Evolutionary conservation across 805 yeast species (phyloP).

Genomic region (Starmerella powellii): DNA sequence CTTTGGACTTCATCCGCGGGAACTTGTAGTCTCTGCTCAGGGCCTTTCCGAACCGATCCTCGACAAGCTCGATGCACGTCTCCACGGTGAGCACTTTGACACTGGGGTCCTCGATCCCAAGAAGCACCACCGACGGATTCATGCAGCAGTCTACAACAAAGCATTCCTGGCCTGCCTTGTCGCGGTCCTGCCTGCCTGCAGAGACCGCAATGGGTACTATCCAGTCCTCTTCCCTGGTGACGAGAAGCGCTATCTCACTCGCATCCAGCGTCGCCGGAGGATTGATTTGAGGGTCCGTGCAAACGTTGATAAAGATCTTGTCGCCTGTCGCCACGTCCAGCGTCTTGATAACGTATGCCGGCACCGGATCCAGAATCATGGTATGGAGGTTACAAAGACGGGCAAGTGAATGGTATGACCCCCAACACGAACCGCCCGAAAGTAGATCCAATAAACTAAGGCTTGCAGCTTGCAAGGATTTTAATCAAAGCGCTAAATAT

Average conservation of each 20-base stretch:
- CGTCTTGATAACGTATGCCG: slow-evolving; percentile 51
- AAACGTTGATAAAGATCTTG: slow-evolving; percentile 69
- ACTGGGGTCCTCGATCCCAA: slow-evolving; percentile 49
- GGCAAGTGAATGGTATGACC: too few species aligned
- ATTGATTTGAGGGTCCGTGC: slow-evolving; percentile 56
- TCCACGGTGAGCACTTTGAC: slow-evolving; percentile 58
- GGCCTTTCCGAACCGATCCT: slow-evolving; percentile 38
- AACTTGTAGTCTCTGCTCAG: slow-evolving; percentile 50
- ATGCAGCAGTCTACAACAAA: slow-evolving; percentile 71
- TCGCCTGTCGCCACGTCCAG: slow-evolving; percentile 30
- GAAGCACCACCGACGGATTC: slow-evolving; percentile 47
- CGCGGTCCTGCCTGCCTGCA: slow-evolving; percentile 40
- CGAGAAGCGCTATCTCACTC: slow-evolving; percentile 41
- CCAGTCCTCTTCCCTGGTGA: slow-evolving; percentile 64
- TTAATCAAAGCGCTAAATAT: too few species aligned
- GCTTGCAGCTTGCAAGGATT: too few species aligned
- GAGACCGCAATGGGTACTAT: slow-evolving; percentile 73
- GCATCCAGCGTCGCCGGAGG: slow-evolving; percentile 36
- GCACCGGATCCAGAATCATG: slow-evolving; percentile 38
- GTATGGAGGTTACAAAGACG: background rate
- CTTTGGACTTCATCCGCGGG: slow-evolving; percentile 68
- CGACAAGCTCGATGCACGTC: slow-evolving; percentile 76
- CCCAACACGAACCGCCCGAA: too few species aligned
- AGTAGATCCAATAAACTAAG: too few species aligned
- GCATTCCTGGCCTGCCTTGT: slow-evolving; percentile 53